A percentile compares a stretch with the other conserved stretches of the same genome.
phyloP scores from a whole-genome alignment of 306 rosid genomes.

The Cotoneaster glaucophyllus region DNA sequence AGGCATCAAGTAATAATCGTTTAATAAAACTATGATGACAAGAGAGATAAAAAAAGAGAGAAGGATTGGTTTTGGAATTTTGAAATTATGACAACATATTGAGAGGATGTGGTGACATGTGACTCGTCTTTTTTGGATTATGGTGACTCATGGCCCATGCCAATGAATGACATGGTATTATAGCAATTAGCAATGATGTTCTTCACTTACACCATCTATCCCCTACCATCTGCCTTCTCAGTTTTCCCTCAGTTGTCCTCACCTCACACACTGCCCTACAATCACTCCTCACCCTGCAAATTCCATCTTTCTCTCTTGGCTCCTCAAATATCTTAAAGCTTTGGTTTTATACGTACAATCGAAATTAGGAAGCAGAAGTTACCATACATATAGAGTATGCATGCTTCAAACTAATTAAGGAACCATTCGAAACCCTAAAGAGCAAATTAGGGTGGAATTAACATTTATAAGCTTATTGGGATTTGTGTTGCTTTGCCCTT shows the following conservation, averaged over 20 bases:
- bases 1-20: not conserved
- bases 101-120: constrained; percentile 62
- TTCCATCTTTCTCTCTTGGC: not conserved
- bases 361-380: no score
- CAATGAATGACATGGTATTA: constrained; percentile 55
- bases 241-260: constrained; percentile 18
- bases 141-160: constrained; percentile 49
- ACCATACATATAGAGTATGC: not conserved
- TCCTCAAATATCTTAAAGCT: not conserved
- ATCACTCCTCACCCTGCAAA: not conserved
- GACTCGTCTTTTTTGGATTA: constrained; percentile 42
- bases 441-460: not conserved
- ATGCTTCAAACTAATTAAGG: not conserved
- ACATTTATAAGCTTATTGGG: not conserved
- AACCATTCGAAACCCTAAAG: no score
- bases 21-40: not conserved
- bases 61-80: not conserved
- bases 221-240: constrained; percentile 11
- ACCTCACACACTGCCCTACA: constrained; percentile 28
- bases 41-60: not conserved
- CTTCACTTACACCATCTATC: not conserved
- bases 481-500: not conserved
- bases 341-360: no score
- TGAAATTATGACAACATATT: constrained; percentile 31
- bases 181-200: constrained; percentile 42